phyloP scores from a whole-genome alignment of 2,329 filamentous ascomycete genomes.

The Herpotrichia juniperi region DNA sequence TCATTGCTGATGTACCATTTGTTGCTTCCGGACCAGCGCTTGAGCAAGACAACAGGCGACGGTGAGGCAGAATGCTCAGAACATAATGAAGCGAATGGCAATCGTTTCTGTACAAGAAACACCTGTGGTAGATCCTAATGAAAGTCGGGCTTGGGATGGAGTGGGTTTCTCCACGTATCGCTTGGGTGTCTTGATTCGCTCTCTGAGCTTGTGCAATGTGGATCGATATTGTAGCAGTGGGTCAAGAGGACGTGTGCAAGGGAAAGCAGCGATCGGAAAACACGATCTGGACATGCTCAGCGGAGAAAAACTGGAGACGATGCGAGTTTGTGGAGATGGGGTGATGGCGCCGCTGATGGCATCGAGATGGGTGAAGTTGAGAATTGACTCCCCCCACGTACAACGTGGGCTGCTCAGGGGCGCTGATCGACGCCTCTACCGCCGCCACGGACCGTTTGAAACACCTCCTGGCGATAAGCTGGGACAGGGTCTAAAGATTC shows the following conservation, averaged over 20 bases:
- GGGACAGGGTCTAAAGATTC: neutral
- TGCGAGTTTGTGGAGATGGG: neutral
- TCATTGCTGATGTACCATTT: too few species aligned
- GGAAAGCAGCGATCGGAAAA: neutral
- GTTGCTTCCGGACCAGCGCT: neutral
- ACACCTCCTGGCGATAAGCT: conserved; percentile 12
- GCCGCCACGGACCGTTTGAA: conserved; percentile 18
- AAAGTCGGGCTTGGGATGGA: neutral
- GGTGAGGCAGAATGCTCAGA: neutral
- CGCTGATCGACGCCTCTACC: conserved; percentile 9
- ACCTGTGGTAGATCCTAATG: conserved; percentile 1
- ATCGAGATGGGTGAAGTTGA: neutral
- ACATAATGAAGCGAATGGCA: neutral
- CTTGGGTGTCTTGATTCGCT: neutral
- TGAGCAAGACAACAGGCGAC: neutral
- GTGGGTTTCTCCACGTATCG: neutral
- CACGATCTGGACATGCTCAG: conserved; percentile 8
- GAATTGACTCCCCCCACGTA: conserved; percentile 6
- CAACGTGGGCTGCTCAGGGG: conserved; percentile 7
- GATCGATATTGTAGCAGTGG: neutral
- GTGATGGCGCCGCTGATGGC: neutral
- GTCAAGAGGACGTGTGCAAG: neutral
- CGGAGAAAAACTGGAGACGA: conserved; percentile 1
- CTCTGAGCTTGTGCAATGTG: neutral
- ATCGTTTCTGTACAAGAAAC: too few species aligned